phyloP scores from a whole-genome alignment of 2,329 filamentous ascomycete genomes.

The Beauveria brongniartii region DNA sequence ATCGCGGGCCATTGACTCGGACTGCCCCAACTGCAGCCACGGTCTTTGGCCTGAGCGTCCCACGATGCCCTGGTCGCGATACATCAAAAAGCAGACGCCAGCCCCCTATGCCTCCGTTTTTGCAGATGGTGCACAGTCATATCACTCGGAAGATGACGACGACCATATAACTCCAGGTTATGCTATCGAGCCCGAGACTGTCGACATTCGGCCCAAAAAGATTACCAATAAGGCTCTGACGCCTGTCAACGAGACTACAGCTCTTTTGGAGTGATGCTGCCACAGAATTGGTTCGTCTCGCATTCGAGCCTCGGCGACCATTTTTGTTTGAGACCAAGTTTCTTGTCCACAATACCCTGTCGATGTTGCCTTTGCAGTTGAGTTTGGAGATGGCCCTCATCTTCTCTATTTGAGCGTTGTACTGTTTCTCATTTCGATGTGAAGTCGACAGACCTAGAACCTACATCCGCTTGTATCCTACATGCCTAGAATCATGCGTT shows the following conservation, averaged over 20 bases:
- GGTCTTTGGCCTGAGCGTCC: slow-evolving; percentile 30
- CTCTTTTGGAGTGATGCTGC: slow-evolving; percentile 3
- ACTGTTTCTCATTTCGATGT: background rate
- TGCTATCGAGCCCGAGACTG: background rate
- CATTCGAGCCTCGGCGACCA: background rate
- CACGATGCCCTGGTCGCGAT: slow-evolving; percentile 26
- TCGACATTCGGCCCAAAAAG: slow-evolving; percentile 5
- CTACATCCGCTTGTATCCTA: background rate
- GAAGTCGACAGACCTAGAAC: background rate
- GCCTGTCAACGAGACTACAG: slow-evolving; percentile 2
- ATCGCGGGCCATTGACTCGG: slow-evolving; percentile 29
- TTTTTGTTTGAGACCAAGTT: background rate
- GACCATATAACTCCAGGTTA: background rate
- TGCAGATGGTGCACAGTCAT: slow-evolving; percentile 10
- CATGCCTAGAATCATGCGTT: background rate
- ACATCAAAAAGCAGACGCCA: slow-evolving; percentile 11
- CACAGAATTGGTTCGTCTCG: background rate
- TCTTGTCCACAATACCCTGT: background rate
- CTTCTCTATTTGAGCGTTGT: background rate
- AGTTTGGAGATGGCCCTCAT: background rate
- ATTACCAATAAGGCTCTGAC: background rate
- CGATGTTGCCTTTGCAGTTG: background rate
- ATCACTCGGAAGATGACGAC: slow-evolving; percentile 6
- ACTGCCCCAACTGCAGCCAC: slow-evolving; percentile 33
- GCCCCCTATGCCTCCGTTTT: slow-evolving; percentile 3